These are phyloP conservation scores for Monsonia emarginata DNA, from an alignment of 441 rosid species.

Conservation along the genomic window DNA sequence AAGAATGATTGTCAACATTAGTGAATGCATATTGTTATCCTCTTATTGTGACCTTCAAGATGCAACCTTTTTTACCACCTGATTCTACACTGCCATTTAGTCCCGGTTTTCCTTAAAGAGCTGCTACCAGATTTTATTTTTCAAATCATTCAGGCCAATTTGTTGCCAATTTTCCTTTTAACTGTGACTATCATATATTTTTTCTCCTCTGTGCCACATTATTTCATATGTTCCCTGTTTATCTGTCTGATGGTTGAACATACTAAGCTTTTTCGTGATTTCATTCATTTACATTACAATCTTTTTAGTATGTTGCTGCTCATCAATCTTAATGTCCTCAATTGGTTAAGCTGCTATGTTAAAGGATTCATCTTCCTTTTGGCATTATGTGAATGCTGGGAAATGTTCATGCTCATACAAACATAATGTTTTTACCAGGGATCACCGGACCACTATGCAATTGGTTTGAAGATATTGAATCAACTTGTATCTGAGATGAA, in stretches of 20 bases:
- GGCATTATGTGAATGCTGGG: not conserved
- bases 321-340: not conserved
- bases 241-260: not conserved
- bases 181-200: too few species aligned
- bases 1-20: too few species aligned
- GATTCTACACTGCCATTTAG: too few species aligned
- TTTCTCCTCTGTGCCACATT: too few species aligned
- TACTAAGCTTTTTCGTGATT: not conserved
- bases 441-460: slow-evolving; percentile 57
- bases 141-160: too few species aligned
- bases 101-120: too few species aligned
- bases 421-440: slow-evolving; percentile 39
- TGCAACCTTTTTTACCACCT: too few species aligned
- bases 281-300: not conserved
- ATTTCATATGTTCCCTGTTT: too few species aligned
- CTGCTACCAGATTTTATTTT: too few species aligned
- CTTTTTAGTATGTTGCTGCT: not conserved
- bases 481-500: slow-evolving; percentile 97
- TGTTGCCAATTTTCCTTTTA: too few species aligned
- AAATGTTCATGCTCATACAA: slow-evolving; percentile 13
- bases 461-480: slow-evolving; percentile 90
- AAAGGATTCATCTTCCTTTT: not conserved
- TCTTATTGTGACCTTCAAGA: too few species aligned
- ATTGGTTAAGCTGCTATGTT: not conserved
- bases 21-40: too few species aligned